Evolutionary conservation across 768 basidiomycete species (phyloP).

Genomic region (Tricholomella constricta): DNA sequence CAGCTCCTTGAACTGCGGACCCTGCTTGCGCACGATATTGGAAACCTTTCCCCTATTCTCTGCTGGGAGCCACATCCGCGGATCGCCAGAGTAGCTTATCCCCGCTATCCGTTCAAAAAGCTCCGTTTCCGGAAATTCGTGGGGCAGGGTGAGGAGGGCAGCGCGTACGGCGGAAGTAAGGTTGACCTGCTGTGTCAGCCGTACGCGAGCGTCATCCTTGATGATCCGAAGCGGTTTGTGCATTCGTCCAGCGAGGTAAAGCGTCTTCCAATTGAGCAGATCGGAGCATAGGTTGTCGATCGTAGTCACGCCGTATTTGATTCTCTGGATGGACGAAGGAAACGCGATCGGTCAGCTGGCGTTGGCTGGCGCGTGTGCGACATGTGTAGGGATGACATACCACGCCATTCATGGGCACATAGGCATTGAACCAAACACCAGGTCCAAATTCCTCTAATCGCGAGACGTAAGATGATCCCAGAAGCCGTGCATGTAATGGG

Average conservation of each 20-base stretch:
- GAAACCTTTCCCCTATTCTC: constrained; percentile 95
- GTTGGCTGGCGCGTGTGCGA: background rate
- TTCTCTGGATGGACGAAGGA: constrained; percentile 53
- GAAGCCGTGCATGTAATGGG: constrained; percentile 78
- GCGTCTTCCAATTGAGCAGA: constrained; percentile 87
- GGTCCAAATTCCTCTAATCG: constrained; percentile 74
- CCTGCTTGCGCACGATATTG: constrained; percentile 88
- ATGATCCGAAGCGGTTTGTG: constrained; percentile 97
- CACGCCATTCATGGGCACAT: constrained; percentile 79
- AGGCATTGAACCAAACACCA: constrained; percentile 96
- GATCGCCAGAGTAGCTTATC: constrained; percentile 87
- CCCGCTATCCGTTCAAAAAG: constrained; percentile 86
- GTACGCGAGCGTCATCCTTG: constrained; percentile 89
- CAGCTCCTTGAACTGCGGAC: constrained; percentile 81
- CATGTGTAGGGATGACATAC: constrained; percentile 43
- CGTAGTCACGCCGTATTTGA: constrained; percentile 97
- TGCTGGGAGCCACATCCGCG: constrained; percentile 90
- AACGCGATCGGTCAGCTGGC: background rate
- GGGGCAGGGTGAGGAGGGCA: constrained; percentile 85
- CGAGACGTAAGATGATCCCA: constrained; percentile 85
- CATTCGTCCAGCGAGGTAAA: constrained; percentile 95
- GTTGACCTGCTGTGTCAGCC: constrained; percentile 92
- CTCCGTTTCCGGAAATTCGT: constrained; percentile 76
- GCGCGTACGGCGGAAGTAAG: constrained; percentile 86
- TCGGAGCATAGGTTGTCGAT: constrained; percentile 89